Conservation (phyloP, 2,329 filamentous ascomycete species). For the Trichoderma atroviride region DNA sequence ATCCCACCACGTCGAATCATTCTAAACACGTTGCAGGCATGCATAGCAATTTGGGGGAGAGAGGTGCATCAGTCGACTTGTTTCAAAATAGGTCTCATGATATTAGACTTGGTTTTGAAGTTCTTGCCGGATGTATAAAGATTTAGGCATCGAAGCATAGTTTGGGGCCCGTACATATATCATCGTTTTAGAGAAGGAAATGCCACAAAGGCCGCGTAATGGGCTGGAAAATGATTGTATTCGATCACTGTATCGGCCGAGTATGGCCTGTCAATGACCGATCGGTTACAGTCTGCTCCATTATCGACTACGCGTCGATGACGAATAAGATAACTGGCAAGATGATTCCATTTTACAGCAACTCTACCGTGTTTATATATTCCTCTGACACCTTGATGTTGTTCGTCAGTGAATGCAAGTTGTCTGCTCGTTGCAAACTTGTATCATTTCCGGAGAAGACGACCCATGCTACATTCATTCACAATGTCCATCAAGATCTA, state of each 20-base stretch:
- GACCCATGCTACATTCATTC: neutral
- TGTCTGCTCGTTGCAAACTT: neutral
- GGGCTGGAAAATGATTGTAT: neutral
- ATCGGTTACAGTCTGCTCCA: neutral
- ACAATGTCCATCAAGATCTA: neutral
- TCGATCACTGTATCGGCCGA: neutral
- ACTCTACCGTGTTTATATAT: neutral
- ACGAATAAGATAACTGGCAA: neutral
- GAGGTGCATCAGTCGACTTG: neutral
- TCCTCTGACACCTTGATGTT: neutral
- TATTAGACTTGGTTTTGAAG: neutral
- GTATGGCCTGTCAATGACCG: neutral
- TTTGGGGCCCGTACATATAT: too few relatives aligned
- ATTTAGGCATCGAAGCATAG: too few relatives aligned
- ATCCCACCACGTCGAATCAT: neutral
- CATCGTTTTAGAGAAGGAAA: neutral
- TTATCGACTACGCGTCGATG: neutral
- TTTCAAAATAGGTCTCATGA: neutral
- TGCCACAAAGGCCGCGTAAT: neutral
- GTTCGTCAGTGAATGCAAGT: neutral
- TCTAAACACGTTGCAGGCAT: neutral
- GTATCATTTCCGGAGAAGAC: neutral
- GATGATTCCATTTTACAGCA: neutral
- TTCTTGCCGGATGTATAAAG: neutral
- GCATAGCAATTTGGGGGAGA: neutral